Percentiles rank a stretch among this genome's conserved stretches.
phyloP scores from a whole-genome alignment of 805 yeast species.

The Wickerhamiella australiensis region DNA sequence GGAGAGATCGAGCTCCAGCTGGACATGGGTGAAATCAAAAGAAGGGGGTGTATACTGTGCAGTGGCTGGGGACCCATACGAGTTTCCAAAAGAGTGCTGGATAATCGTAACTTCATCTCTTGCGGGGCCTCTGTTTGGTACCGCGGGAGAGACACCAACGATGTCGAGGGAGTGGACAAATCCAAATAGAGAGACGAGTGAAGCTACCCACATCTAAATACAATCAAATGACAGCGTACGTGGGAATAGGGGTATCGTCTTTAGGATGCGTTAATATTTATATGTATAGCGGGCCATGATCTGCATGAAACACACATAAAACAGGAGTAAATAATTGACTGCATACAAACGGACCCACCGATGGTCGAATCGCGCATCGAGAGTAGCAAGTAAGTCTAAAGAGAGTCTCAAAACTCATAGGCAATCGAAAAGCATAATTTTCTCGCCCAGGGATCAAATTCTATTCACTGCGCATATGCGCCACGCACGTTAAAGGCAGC shows the following conservation, averaged over 20 bases:
- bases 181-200: not conserved
- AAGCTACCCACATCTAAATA: not conserved
- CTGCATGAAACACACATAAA: constrained; percentile 5
- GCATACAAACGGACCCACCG: not conserved
- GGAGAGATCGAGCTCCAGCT: constrained; percentile 26
- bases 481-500: not conserved
- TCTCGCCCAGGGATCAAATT: not conserved
- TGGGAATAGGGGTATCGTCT: not conserved
- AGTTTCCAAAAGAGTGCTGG: constrained; percentile 26
- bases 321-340: not conserved
- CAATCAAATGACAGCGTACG: not conserved
- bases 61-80: constrained; percentile 28
- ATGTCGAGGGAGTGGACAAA: not conserved
- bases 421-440: too few relatives aligned
- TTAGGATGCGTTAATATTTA: not conserved
- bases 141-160: constrained; percentile 2
- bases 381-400: too few relatives aligned
- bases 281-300: not conserved
- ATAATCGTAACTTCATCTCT: constrained; percentile 17
- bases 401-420: not conserved
- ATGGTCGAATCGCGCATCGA: not conserved
- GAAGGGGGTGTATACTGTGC: constrained; percentile 26
- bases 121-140: constrained; percentile 13
- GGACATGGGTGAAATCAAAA: constrained; percentile 29
- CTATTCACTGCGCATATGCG: not conserved